These are phyloP conservation scores for Teunomyces aglyptinius DNA, from an alignment of 805 yeast species.

Conservation along the genomic window DNA sequence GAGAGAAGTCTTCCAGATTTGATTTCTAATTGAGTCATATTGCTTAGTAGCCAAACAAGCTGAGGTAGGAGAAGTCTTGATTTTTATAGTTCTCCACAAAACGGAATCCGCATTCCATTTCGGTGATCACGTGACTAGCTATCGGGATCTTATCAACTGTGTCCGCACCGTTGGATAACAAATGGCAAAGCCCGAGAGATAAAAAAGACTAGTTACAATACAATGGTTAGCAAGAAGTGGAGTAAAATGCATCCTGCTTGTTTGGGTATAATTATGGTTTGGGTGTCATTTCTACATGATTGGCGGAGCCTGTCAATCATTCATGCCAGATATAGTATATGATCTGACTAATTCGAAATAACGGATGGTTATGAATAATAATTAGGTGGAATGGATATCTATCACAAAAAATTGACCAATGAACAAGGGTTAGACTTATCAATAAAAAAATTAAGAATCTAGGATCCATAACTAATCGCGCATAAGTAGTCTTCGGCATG, in stretches of 20 bases:
- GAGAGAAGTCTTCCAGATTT: constrained; percentile 44
- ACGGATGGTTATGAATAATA: no score
- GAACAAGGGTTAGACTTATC: not conserved
- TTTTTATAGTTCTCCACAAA: constrained; percentile 1
- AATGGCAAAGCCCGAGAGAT: not conserved
- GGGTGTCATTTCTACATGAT: no score
- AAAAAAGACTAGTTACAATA: no score
- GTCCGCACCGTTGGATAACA: not conserved
- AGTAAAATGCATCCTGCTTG: no score
- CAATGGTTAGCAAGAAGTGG: no score
- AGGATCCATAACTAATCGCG: not conserved
- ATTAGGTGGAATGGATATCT: not conserved
- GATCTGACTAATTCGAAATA: no score
- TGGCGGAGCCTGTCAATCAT: no score
- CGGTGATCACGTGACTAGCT: not conserved
- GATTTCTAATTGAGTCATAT: constrained; percentile 2
- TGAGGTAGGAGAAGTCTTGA: not conserved
- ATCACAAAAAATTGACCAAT: not conserved
- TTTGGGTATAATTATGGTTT: no score
- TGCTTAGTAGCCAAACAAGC: not conserved
- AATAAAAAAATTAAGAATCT: not conserved
- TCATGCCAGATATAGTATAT: no score
- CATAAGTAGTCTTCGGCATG: no score
- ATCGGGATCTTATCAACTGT: not conserved
- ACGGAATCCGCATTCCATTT: not conserved